These are phyloP conservation scores for Breynia disticha DNA, from an alignment of 441 rosid genomes.

Conservation along the genomic window DNA sequence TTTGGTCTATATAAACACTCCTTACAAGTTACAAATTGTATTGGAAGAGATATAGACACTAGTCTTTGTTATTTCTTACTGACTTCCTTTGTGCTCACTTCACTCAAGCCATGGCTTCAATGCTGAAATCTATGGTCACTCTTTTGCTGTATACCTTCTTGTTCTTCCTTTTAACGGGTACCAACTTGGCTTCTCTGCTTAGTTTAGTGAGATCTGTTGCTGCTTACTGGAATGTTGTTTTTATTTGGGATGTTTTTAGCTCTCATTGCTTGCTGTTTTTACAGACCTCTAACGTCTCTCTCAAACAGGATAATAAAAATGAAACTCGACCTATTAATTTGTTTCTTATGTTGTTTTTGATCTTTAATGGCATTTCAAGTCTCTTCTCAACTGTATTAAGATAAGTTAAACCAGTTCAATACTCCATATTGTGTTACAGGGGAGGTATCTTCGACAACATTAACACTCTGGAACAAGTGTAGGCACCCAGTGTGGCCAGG, in stretches of 20 bases:
- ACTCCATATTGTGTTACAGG: conserved; percentile 7
- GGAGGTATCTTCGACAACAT: conserved; percentile 39
- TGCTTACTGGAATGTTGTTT: background rate
- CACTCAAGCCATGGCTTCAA: conserved; percentile 17
- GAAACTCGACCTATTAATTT: too few species aligned
- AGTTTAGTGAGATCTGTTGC: background rate
- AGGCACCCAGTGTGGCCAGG: conserved; percentile 88
- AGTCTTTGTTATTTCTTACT: background rate
- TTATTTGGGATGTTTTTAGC: too few species aligned
- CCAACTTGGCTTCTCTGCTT: background rate
- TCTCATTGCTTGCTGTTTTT: too few species aligned
- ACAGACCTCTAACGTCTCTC: too few species aligned
- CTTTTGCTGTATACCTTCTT: conserved; percentile 24
- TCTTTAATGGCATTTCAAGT: too few species aligned
- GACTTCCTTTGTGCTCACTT: background rate
- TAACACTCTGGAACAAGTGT: conserved; percentile 71
- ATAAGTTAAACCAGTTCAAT: too few species aligned
- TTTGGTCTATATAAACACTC: too few species aligned
- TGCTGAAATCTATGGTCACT: conserved; percentile 23
- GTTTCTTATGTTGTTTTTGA: too few species aligned
- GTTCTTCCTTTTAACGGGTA: conserved; percentile 43
- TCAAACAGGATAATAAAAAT: too few species aligned
- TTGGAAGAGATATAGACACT: background rate
- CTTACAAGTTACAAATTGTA: background rate
- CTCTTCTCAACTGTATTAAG: too few species aligned